Base-by-base conservation (phyloP, 2,329 filamentous ascomycete genomes). In the Curvularia verruculosa region DNA sequence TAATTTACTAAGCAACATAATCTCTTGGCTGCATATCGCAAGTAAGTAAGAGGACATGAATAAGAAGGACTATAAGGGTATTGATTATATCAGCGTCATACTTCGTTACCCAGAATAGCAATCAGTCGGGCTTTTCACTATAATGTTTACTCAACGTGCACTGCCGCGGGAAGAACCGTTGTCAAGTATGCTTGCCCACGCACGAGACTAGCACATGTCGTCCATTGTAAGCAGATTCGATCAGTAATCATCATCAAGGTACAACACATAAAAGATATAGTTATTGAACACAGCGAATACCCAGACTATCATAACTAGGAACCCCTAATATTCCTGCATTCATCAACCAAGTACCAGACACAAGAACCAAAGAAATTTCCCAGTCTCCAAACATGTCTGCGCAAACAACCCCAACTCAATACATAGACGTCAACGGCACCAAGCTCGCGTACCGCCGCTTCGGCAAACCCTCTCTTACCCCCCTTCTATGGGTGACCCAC, bases 381-480 rank as follows among this genome's bases (percentile, higher is more conserved):
- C n/a, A n/a, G n/a, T n/a, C n/a, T n/a, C 24, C 50, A 13, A 23
- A 10, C 13, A 55, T 28, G 28, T 36, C 36, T 1, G 29, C 39
- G 24, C 52, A 64, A 51, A 54, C 56, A n/a, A 53, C 56, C 13
- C 26, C 44, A 54, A 56, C 53, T 13, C 41, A 58, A 5, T 63
- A 54, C 39, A 39, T 60, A 5, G 43, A 47, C 12, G 53, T 59
- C 12, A 56, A 65, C 26, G 59, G 52, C 24, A 45, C 56, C 47
- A 60, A 56, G 13, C 58, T 58, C 34, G 68, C 67, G 8, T 70
- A 69, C 47, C 58, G 66, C 4, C 54, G 34, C 19, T 63, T 71
- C 29, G 67, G 67, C 15, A 18, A 13, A 3, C 6, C 47, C 3
- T 28, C 21, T 6, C 50, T 53, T n/a, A 49, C 52, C 3, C 67